Conservation (phyloP, 768 basidiomycete genomes). For the Flagelloscypha sp. region DNA sequence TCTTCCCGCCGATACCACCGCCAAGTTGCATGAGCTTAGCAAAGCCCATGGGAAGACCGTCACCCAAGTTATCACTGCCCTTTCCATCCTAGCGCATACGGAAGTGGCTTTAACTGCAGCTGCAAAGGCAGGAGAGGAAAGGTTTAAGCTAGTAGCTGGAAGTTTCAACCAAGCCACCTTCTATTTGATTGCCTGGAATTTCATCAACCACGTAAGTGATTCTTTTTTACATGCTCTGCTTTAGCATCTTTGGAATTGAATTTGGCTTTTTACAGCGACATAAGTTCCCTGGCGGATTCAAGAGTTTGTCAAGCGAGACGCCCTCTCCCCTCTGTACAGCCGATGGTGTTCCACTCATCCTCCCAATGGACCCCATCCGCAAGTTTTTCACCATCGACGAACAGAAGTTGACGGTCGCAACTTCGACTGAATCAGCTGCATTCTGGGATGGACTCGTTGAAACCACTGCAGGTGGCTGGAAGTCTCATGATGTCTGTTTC, state of each 20-base stretch:
- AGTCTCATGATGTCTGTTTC: background rate
- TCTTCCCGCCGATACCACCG: background rate
- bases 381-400: constrained; percentile 1
- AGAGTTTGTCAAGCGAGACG: background rate
- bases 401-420: background rate
- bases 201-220: constrained; percentile 1
- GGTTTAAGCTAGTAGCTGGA: background rate
- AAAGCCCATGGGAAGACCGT: constrained; percentile 1
- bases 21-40: background rate
- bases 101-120: background rate
- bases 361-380: background rate
- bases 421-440: background rate
- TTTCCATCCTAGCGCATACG: background rate
- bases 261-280: background rate
- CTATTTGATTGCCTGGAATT: background rate
- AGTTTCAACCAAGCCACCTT: background rate
- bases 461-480: constrained; percentile 1
- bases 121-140: background rate
- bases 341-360: constrained; percentile 1
- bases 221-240: background rate
- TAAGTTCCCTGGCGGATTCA: background rate
- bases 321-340: background rate
- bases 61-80: constrained; percentile 3
- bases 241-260: background rate
- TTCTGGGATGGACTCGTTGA: constrained; percentile 3